phyloP scores from a whole-genome alignment of 1,139 yeast species.

The Saccharomyces hybrid region DNA sequence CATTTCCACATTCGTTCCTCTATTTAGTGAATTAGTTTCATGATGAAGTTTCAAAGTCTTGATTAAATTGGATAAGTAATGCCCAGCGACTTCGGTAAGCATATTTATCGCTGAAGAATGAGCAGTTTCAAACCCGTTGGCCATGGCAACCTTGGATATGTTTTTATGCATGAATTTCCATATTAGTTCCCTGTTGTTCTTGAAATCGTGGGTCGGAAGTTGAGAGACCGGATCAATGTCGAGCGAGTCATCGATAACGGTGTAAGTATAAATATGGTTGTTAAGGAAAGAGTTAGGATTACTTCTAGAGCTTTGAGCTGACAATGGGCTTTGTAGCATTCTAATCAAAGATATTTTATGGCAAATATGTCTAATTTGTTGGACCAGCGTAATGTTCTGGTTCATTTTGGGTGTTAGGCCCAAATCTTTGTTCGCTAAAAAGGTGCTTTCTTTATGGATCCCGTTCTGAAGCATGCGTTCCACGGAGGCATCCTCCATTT shows the following conservation, averaged over 20 bases:
- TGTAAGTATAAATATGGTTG: conserved; percentile 20
- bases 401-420: conserved; percentile 60
- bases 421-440: conserved; percentile 36
- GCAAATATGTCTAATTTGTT: conserved; percentile 79
- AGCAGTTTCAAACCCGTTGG: conserved; percentile 84
- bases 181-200: conserved; percentile 50
- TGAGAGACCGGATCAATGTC: conserved; percentile 79
- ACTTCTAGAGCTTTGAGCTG: conserved; percentile 15
- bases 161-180: conserved; percentile 60
- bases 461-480: conserved; percentile 33
- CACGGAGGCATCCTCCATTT: conserved; percentile 42
- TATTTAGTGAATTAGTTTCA: conserved; percentile 52
- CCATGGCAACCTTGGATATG: conserved; percentile 82
- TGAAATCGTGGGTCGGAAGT: conserved; percentile 53
- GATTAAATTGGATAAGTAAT: conserved; percentile 67
- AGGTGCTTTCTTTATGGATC: conserved; percentile 15
- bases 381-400: conserved; percentile 69
- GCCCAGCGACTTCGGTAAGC: conserved; percentile 77
- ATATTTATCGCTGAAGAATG: conserved; percentile 73
- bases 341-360: conserved; percentile 83
- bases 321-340: conserved; percentile 64
- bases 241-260: conserved; percentile 44
- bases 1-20: conserved; percentile 39
- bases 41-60: conserved; percentile 61
- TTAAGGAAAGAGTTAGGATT: conserved; percentile 17